phyloP scores from a whole-genome alignment of 768 basidiomycete species.

The Multifurca ochricompacta region DNA sequence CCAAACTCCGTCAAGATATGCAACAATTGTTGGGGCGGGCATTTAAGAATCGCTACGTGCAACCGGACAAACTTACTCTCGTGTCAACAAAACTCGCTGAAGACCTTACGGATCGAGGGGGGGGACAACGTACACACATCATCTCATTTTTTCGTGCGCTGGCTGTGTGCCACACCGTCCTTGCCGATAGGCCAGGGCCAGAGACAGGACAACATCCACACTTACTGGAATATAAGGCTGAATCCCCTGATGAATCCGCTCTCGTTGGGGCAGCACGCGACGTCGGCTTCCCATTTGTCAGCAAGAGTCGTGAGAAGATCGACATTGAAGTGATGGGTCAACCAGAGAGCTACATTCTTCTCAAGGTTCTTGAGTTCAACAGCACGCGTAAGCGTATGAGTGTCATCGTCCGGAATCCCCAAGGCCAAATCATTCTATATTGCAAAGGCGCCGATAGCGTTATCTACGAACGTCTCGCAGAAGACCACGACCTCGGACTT shows the following conservation, averaged over 20 bases:
- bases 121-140: conserved; percentile 56
- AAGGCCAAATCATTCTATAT: conserved; percentile 75
- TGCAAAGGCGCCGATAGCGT: conserved; percentile 98
- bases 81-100: conserved; percentile 80
- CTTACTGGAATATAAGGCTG: conserved; percentile 84
- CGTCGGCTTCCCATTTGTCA: conserved; percentile 86
- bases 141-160: conserved; percentile 90
- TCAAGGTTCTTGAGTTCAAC: conserved; percentile 90
- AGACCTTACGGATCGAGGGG: conserved; percentile 56
- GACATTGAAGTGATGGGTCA: conserved; percentile 93
- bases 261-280: conserved; percentile 89
- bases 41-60: conserved; percentile 86
- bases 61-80: conserved; percentile 74
- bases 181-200: conserved; percentile 69
- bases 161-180: conserved; percentile 88
- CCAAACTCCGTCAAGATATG: conserved; percentile 67
- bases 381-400: conserved; percentile 94
- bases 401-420: conserved; percentile 77
- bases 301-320: conserved; percentile 60
- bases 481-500: conserved; percentile 62
- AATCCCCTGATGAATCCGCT: conserved; percentile 93
- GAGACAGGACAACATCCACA: conserved; percentile 51
- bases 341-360: conserved; percentile 66
- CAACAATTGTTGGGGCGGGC: conserved; percentile 58
- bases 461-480: conserved; percentile 78